Base-by-base conservation (phyloP, 1,284 basidiomycete species). In the Apiotrichum laibachii region DNA sequence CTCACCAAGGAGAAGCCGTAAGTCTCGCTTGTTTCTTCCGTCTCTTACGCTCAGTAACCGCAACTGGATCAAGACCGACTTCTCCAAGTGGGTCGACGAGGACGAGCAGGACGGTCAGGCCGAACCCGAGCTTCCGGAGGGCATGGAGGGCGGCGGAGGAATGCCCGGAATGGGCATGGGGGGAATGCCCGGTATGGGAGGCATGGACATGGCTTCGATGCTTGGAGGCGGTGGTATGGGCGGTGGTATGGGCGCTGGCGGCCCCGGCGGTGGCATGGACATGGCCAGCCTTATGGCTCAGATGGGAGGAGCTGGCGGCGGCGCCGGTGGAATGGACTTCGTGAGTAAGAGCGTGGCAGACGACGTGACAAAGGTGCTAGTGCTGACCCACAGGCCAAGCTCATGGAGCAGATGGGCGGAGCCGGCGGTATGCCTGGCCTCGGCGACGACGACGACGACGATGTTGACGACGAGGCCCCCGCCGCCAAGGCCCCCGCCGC, bases 41-140 rank as follows among this genome's bases (percentile, higher is more conserved):
- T 4, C 26, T 6, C 35, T 51, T 11, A 21, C 26, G 26, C n/a
- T 31, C n/a, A 37, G 43, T 61, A 90, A 85, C 79, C 85, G 83
- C 60, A 81, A 85, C 55, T 93, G 85, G 80, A 80, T 94, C 77
- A 93, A 92, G 83, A 93, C 91, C 51, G 90, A 95, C 79, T 95
- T 93, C 76, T 81, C 82, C 71, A 93, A 57, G 80, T 96, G 92
- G 92, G 88, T 89, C 53, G 92, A 95, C 73, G 92, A 96, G 81
- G 92, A 96, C 72, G 92, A 96, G 77, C 92, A 96, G 80, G 88
- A 90, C 37, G 87, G 71, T 55, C 77, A 71, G 45, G 62, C 80
- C 71, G 73, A 56, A 70, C 71, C 33, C 46, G n/a, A 35, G 42
- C 60, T 57, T 34, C 50, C 52, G 19, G 35, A 40, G n/a, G 57